These are phyloP conservation scores for Arabidopsis suecica DNA, from an alignment of 345 rosid species.

Conservation along the genomic window DNA sequence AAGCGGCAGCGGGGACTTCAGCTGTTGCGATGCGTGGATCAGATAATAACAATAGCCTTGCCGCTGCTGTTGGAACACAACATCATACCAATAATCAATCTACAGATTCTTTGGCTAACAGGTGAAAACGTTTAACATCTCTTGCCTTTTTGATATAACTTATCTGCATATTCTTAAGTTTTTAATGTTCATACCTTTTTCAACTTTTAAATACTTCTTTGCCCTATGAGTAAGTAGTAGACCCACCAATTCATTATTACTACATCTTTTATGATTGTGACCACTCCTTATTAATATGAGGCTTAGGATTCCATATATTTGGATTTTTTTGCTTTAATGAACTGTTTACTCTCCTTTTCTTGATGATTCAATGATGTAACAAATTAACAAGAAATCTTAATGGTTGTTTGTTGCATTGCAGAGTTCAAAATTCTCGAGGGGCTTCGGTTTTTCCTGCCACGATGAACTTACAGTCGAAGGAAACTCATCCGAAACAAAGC, in stretches of 20 bases:
- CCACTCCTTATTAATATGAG: constrained; percentile 14
- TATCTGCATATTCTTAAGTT: constrained; percentile 51
- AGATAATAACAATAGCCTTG: constrained; percentile 49
- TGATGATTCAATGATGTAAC: constrained; percentile 20
- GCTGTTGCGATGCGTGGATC: constrained; percentile 46
- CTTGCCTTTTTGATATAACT: constrained; percentile 9
- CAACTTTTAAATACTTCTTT: constrained; percentile 4
- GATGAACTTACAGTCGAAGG: constrained; percentile 47
- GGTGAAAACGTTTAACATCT: constrained; percentile 42
- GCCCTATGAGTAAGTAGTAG: constrained; percentile 51
- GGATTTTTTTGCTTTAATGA: constrained; percentile 10
- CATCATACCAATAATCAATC: constrained; percentile 47
- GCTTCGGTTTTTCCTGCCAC: constrained; percentile 45
- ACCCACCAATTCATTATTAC: constrained; percentile 52
- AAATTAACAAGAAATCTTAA: constrained; percentile 1
- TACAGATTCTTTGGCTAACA: constrained; percentile 46
- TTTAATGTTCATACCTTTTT: constrained; percentile 48
- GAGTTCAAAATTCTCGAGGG: constrained; percentile 49
- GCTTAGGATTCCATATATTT: constrained; percentile 40
- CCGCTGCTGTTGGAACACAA: constrained; percentile 35
- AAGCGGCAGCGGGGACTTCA: constrained; percentile 48
- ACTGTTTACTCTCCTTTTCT: constrained; percentile 26
- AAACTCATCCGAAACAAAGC: constrained; percentile 51
- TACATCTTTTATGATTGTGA: constrained; percentile 29
- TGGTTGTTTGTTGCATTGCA: constrained; percentile 35